Conservation (phyloP, 2,329 filamentous ascomycete genomes). For the Trichoderma sp. region DNA sequence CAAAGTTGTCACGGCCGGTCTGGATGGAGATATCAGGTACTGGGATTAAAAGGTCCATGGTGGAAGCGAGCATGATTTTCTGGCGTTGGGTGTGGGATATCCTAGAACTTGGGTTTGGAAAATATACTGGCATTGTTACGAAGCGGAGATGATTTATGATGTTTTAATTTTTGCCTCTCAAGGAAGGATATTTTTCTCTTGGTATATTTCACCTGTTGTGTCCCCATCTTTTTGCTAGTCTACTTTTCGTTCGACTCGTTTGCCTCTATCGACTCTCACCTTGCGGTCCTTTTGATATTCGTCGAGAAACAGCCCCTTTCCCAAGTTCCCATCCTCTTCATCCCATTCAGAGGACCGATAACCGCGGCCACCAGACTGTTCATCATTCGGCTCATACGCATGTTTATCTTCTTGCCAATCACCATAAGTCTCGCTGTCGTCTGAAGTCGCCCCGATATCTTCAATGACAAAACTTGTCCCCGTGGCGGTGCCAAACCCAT, state of each 20-base stretch:
- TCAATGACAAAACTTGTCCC: conserved; percentile 44
- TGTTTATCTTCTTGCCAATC: conserved; percentile 35
- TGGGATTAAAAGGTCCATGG: conserved; percentile 66
- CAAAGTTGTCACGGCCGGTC: conserved; percentile 85
- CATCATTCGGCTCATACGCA: conserved; percentile 21
- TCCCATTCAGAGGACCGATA: conserved; percentile 23
- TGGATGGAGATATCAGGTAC: conserved; percentile 85
- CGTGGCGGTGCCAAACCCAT: conserved; percentile 43
- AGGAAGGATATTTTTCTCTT: background rate
- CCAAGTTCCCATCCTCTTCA: conserved; percentile 15
- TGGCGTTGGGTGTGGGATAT: conserved; percentile 9
- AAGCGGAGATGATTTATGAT: background rate
- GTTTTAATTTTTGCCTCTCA: background rate
- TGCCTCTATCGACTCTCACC: background rate
- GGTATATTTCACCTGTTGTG: background rate
- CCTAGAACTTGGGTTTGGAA: background rate
- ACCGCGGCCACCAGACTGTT: background rate
- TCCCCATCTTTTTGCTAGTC: background rate
- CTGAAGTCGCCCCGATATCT: conserved; percentile 41
- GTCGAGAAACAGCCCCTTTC: conserved; percentile 19
- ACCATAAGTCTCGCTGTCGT: conserved; percentile 43
- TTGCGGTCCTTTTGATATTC: conserved; percentile 14
- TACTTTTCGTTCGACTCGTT: background rate
- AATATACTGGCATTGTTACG: background rate
- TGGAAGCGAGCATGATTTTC: conserved; percentile 8